These are phyloP conservation scores for Magnolia changhungtana DNA, from an alignment of 164 flowering plant species.

Conservation along the genomic window DNA sequence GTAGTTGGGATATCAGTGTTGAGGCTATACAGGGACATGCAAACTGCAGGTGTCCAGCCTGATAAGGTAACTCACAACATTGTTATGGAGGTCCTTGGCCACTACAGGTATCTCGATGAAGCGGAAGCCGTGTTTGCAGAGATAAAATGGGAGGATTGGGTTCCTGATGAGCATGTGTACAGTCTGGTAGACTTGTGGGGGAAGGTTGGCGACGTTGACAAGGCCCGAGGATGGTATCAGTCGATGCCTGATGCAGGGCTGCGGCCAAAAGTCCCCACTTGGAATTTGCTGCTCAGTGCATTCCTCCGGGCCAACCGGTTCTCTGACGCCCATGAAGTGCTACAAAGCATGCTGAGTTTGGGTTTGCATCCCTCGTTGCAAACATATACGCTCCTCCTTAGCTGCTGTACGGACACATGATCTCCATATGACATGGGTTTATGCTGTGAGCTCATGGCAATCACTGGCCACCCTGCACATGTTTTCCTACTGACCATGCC, in stretches of 20 bases:
- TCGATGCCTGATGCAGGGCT: slow-evolving; percentile 85
- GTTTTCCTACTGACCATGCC: too few relatives aligned
- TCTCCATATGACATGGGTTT: too few relatives aligned
- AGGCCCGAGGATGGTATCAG: slow-evolving; percentile 84
- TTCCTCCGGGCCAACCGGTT: slow-evolving; percentile 70
- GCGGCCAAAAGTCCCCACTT: slow-evolving; percentile 88
- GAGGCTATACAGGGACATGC: slow-evolving; percentile 89
- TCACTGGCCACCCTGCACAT: too few relatives aligned
- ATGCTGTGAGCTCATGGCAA: too few relatives aligned
- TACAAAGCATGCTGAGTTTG: slow-evolving; percentile 62
- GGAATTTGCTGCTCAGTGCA: slow-evolving; percentile 90
- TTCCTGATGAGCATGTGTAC: slow-evolving; percentile 94
- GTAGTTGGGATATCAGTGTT: too few relatives aligned
- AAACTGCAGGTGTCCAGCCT: slow-evolving; percentile 80
- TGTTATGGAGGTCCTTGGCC: slow-evolving; percentile 98
- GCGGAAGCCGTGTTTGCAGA: slow-evolving; percentile 79
- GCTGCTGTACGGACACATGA: too few relatives aligned
- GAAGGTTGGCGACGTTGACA: slow-evolving; percentile 75
- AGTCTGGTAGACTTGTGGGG: slow-evolving; percentile 99
- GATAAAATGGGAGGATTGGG: slow-evolving; percentile 72
- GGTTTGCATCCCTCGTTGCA: slow-evolving; percentile 77
- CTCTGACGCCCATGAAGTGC: slow-evolving; percentile 66
- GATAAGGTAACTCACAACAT: slow-evolving; percentile 94
- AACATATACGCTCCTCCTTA: too few relatives aligned
- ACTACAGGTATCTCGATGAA: slow-evolving; percentile 88